Percentiles rank a stretch among this genome's conserved stretches.
phyloP scores from a whole-genome alignment of 208 protist species.

The Leishmania tropica region DNA sequence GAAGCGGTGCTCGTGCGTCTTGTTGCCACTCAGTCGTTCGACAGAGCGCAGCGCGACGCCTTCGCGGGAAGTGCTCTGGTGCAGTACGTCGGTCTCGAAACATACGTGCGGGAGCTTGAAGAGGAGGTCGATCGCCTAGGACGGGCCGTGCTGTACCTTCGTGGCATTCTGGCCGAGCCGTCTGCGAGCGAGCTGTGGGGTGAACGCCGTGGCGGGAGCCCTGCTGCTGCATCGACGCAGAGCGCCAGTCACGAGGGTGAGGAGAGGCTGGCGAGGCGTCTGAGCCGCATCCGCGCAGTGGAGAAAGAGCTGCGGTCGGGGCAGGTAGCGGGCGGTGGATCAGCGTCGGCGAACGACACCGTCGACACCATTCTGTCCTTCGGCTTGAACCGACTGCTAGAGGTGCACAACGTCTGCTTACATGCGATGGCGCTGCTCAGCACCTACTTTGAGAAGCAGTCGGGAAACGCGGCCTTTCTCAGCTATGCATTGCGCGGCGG shows the following conservation, averaged over 20 bases:
- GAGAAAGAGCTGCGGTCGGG: conserved; percentile 1
- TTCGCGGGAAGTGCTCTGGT: conserved; percentile 31
- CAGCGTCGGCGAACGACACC: background rate
- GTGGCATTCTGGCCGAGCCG: conserved; percentile 29
- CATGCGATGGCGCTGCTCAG: conserved; percentile 40
- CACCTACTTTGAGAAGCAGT: conserved; percentile 31
- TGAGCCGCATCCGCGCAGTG: conserved; percentile 8
- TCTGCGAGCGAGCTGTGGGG: background rate
- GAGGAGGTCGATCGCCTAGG: conserved; percentile 42
- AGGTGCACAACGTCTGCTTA: conserved; percentile 41
- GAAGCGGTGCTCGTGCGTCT: conserved; percentile 32
- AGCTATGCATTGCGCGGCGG: conserved; percentile 26
- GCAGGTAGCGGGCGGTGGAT: background rate
- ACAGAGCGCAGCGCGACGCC: background rate
- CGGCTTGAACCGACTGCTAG: conserved; percentile 23
- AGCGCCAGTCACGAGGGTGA: background rate
- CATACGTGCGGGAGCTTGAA: conserved; percentile 29
- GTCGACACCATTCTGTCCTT: conserved; percentile 17
- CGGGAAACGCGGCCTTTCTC: conserved; percentile 34
- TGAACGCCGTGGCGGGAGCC: background rate
- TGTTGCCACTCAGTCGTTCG: conserved; percentile 5
- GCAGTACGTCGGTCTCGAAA: conserved; percentile 19
- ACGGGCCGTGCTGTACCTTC: conserved; percentile 41
- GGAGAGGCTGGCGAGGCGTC: background rate
- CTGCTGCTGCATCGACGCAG: background rate